These are phyloP conservation scores for Tricholomella constricta DNA, from an alignment of 768 basidiomycete species.

Conservation along the genomic window DNA sequence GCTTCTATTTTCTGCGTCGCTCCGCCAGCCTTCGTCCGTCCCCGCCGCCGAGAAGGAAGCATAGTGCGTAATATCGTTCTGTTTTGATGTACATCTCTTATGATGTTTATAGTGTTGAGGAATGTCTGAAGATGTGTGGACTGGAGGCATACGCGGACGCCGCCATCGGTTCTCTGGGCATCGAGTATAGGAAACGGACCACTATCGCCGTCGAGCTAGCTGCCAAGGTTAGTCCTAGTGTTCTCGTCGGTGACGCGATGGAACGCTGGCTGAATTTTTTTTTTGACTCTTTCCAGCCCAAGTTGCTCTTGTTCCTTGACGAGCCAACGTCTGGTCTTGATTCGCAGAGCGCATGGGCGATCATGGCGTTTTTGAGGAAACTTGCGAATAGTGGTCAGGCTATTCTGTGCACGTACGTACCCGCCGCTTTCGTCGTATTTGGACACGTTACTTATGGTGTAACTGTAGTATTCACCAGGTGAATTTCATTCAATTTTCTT, in stretches of 20 bases:
- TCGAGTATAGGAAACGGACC: slow-evolving; percentile 76
- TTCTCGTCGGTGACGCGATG: neutral
- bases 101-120: slow-evolving; percentile 33
- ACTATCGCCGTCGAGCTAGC: slow-evolving; percentile 89
- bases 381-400: slow-evolving; percentile 84
- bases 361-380: slow-evolving; percentile 70
- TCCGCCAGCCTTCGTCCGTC: slow-evolving; percentile 73
- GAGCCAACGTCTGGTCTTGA: slow-evolving; percentile 90
- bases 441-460: neutral
- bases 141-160: slow-evolving; percentile 65
- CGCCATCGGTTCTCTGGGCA: slow-evolving; percentile 63
- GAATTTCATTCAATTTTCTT: neutral
- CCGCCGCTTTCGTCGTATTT: neutral
- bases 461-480: slow-evolving; percentile 45
- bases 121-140: slow-evolving; percentile 63
- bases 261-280: neutral
- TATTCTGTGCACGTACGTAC: slow-evolving; percentile 81
- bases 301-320: slow-evolving; percentile 81
- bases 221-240: slow-evolving; percentile 77
- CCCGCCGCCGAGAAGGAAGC: slow-evolving; percentile 72
- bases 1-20: slow-evolving; percentile 73
- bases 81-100: neutral
- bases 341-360: slow-evolving; percentile 86
- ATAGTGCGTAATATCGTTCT: slow-evolving; percentile 53
- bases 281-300: slow-evolving; percentile 46